phyloP scores from a whole-genome alignment of 495 filamentous ascomycete genomes.

The Usnea hakonensis region DNA sequence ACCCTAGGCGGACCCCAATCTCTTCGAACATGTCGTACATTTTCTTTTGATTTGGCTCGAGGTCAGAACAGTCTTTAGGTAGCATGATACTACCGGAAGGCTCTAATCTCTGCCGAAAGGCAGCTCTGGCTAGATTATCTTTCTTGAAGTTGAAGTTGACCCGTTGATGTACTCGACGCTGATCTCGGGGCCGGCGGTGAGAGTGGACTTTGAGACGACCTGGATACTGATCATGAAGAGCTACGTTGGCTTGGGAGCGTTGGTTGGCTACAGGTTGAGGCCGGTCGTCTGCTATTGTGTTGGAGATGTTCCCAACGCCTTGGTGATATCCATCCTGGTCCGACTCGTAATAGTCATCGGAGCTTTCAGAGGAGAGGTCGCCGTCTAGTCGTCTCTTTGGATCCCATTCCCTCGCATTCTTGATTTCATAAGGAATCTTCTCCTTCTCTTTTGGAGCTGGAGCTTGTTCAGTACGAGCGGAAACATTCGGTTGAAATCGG shows the following conservation, averaged over 20 bases:
- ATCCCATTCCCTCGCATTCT: constrained; percentile 12
- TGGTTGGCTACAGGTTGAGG: not conserved
- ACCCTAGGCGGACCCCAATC: constrained; percentile 22
- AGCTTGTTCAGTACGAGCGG: not conserved
- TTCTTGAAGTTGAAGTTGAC: constrained; percentile 11
- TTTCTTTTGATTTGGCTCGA: constrained; percentile 13
- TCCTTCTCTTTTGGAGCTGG: not conserved
- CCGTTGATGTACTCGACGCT: not conserved
- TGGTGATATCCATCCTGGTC: not conserved
- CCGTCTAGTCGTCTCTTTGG: not conserved
- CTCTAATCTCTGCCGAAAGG: constrained; percentile 20
- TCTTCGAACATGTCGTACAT: constrained; percentile 23
- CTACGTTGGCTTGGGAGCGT: not conserved
- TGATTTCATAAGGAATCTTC: constrained; percentile 14
- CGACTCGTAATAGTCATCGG: not conserved
- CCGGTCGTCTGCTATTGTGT: not conserved
- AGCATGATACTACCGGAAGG: constrained; percentile 6
- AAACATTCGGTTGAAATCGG: not conserved
- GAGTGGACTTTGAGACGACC: not conserved
- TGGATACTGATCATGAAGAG: not conserved
- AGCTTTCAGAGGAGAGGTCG: not conserved
- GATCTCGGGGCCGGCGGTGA: not conserved
- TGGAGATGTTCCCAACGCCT: not conserved
- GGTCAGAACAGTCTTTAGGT: constrained; percentile 8
- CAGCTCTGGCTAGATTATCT: constrained; percentile 26